These are phyloP conservation scores for Castanea mollissima DNA, from an alignment of 306 rosid genomes.

Conservation along the genomic window DNA sequence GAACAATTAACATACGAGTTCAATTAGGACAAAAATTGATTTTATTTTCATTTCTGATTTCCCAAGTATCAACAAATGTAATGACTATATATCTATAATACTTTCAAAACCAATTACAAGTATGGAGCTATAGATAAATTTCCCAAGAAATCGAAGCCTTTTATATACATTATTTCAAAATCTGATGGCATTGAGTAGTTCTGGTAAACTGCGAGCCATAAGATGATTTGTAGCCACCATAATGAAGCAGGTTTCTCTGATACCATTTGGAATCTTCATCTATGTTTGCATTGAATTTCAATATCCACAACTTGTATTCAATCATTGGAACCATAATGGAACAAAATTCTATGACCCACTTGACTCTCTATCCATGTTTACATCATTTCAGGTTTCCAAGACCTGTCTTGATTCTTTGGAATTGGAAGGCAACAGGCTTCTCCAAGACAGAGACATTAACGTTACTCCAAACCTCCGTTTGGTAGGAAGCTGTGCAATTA, in stretches of 20 bases:
- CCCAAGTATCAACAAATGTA: not conserved
- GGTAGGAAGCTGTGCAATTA: conserved; percentile 55
- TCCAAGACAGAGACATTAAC: conserved; percentile 59
- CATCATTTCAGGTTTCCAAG: conserved; percentile 9
- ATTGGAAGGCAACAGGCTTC: conserved; percentile 40
- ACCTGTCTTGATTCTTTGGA: conserved; percentile 30
- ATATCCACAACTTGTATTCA: not conserved
- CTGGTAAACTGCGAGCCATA: not conserved
- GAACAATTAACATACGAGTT: too few relatives aligned
- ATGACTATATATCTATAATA: not conserved
- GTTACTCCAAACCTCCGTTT: conserved; percentile 50
- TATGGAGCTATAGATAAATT: not conserved
- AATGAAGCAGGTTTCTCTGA: not conserved
- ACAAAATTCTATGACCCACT: not conserved
- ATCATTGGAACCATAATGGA: not conserved
- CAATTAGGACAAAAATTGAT: too few relatives aligned
- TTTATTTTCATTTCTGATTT: too few relatives aligned
- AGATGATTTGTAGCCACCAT: not conserved
- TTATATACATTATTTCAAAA: not conserved
- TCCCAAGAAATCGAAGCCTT: not conserved
- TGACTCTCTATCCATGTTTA: not conserved
- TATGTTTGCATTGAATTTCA: not conserved
- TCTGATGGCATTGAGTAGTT: not conserved
- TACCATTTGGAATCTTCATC: not conserved
- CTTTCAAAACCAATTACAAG: not conserved